Evolutionary conservation across 352 stramenopile species (phyloP), one percentile per base, ranked within the genome.

Genomic region (Globisporangium barbulae): DNA sequence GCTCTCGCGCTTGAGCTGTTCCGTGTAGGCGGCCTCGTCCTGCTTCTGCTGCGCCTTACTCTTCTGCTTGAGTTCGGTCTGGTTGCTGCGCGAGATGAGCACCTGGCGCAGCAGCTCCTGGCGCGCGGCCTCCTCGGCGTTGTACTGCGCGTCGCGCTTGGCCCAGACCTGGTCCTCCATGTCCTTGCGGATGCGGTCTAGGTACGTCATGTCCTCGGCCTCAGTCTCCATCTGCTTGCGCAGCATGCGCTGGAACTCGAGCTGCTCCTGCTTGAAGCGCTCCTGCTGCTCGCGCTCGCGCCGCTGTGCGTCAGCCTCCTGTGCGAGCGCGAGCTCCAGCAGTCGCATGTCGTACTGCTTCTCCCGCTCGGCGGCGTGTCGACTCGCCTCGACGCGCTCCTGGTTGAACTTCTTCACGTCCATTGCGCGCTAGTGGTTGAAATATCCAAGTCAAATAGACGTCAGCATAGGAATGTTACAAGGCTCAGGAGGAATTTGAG

Each of bases 121-220:
- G 1, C 85, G 78, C 37, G 85, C 85, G 10, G 75, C 76, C 66
- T 91, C 79, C 59, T 94, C 85, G 15, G 81, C 79, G 21, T 79
- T 69, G 59, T 94, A 78, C 59, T 92, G 76, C 8, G 79, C 83
- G 28, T 94, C 85, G 3, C 74, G 81, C 63, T 91, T 91, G 7
- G 76, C 75, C 85, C 85, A 92, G 13, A 94, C 83, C 28, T 85
- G 59, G 22, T 88, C 71, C 57, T 94, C 85, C 83, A 93, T 91
- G n/a, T 91, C 78, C 37, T 88, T 81, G 19, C 85, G 83, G 53
- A 94, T 84, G 25, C 82, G 79, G 60, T 91, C 83, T 48, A 90
- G 49, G 22, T 80, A 71, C 30, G 81, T 85, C 41, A 78, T 65
- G 47, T 94, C 83, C 62, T 91, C 81, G 8, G 78, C 82, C 39